A percentile compares a stretch with the other conserved stretches of the same genome.
Evolutionary conservation across 768 basidiomycete species (phyloP).

Genomic region (Tylopilus plumbeoviolaceoides): DNA sequence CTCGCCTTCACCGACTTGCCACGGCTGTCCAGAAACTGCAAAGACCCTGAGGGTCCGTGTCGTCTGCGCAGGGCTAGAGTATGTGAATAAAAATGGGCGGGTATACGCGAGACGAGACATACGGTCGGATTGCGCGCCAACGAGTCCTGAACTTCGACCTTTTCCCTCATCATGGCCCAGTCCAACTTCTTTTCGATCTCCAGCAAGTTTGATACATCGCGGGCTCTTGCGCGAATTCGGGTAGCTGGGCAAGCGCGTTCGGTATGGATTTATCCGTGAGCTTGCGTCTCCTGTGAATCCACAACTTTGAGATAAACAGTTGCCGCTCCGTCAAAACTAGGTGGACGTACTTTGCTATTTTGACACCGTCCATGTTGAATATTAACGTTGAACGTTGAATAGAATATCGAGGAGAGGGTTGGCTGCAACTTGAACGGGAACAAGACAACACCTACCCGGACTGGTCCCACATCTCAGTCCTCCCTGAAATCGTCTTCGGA

Average conservation of each 20-base stretch:
- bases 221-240: slow-evolving; percentile 79
- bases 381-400: too few species aligned
- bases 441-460: too few species aligned
- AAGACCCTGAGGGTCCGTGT: slow-evolving; percentile 83
- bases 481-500: slow-evolving; percentile 7
- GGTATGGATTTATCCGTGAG: slow-evolving; percentile 78
- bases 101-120: neutral
- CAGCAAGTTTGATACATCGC: slow-evolving; percentile 78
- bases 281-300: slow-evolving; percentile 59
- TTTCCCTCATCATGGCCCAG: slow-evolving; percentile 92
- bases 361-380: slow-evolving; percentile 26
- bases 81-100: neutral
- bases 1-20: slow-evolving; percentile 58
- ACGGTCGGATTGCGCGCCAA: slow-evolving; percentile 66
- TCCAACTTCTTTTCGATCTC: slow-evolving; percentile 90
- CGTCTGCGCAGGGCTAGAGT: slow-evolving; percentile 44
- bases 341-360: slow-evolving; percentile 32
- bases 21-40: slow-evolving; percentile 74
- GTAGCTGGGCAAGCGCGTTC: slow-evolving; percentile 66
- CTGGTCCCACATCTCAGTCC: neutral
- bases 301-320: neutral
- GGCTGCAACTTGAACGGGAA: neutral
- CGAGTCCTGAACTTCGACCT: slow-evolving; percentile 89
- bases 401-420: too few species aligned
- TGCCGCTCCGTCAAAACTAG: neutral